Percentiles rank a stretch among this genome's conserved stretches.
Conservation (phyloP, 768 basidiomycete species). For the Mycena albidolilacea region DNA sequence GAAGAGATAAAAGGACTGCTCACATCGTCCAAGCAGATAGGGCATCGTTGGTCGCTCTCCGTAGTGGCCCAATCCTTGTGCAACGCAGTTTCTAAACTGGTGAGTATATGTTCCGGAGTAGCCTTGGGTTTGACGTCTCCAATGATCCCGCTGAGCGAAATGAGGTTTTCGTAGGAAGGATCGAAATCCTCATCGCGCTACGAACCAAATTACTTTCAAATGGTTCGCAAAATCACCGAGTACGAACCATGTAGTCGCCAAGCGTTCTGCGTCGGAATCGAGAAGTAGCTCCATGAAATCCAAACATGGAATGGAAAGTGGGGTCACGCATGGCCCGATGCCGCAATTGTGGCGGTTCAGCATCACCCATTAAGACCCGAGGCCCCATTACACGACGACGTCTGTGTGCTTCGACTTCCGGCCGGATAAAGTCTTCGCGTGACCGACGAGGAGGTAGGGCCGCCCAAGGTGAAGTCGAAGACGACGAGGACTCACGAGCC, state of each 20-base stretch:
- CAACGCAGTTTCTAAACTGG: slow-evolving; percentile 69
- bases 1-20: slow-evolving; percentile 48
- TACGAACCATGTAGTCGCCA: slow-evolving; percentile 64
- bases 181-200: slow-evolving; percentile 86
- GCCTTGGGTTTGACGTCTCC: slow-evolving; percentile 80
- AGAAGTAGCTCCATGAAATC: slow-evolving; percentile 14
- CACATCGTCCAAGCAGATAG: slow-evolving; percentile 90
- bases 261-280: slow-evolving; percentile 44
- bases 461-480: slow-evolving; percentile 40
- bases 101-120: slow-evolving; percentile 74
- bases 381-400: slow-evolving; percentile 2
- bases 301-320: slow-evolving; percentile 38
- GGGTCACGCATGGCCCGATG: slow-evolving; percentile 22
- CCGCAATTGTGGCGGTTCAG: slow-evolving; percentile 20
- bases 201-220: slow-evolving; percentile 27
- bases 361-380: slow-evolving; percentile 7
- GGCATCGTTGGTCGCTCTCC: slow-evolving; percentile 82
- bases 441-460: slow-evolving; percentile 26
- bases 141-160: slow-evolving; percentile 70
- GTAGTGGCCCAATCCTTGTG: slow-evolving; percentile 79
- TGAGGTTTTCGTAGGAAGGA: slow-evolving; percentile 78
- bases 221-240: not conserved
- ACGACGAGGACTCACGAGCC: slow-evolving; percentile 25
- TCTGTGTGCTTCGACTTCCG: slow-evolving; percentile 21
- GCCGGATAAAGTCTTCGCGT: slow-evolving; percentile 1